phyloP scores from a whole-genome alignment of 2,329 filamentous ascomycete genomes.

The Pleomassaria siparia region DNA sequence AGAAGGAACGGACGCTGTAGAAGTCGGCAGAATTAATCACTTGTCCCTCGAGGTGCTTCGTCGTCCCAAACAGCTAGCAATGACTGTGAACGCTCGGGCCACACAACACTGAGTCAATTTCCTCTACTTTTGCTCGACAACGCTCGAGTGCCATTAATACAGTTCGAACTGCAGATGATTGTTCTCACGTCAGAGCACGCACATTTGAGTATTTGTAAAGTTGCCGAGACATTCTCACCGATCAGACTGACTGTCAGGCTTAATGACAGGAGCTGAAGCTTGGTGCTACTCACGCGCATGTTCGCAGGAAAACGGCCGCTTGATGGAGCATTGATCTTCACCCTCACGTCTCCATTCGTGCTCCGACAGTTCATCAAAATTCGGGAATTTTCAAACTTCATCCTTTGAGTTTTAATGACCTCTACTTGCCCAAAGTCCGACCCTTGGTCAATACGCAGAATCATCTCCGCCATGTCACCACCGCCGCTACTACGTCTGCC shows the following conservation, averaged over 20 bases:
- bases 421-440: neutral
- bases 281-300: conserved; percentile 1
- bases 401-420: neutral
- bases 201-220: neutral
- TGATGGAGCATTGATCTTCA: neutral
- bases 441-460: neutral
- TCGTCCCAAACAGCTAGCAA: neutral
- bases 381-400: neutral
- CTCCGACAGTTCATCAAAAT: neutral
- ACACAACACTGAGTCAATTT: neutral
- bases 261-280: neutral
- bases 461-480: conserved; percentile 11
- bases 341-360: neutral
- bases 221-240: neutral
- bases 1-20: conserved; percentile 52
- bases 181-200: neutral
- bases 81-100: neutral
- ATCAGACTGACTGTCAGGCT: neutral
- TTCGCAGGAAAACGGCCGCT: neutral
- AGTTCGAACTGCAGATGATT: neutral
- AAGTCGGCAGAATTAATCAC: neutral
- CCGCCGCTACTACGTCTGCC: conserved; percentile 24
- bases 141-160: too few relatives aligned
- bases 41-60: neutral
- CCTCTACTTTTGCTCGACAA: neutral